Evolutionary conservation across 73 alveolate species (phyloP).

Genomic region (Stentor coeruleus): DNA sequence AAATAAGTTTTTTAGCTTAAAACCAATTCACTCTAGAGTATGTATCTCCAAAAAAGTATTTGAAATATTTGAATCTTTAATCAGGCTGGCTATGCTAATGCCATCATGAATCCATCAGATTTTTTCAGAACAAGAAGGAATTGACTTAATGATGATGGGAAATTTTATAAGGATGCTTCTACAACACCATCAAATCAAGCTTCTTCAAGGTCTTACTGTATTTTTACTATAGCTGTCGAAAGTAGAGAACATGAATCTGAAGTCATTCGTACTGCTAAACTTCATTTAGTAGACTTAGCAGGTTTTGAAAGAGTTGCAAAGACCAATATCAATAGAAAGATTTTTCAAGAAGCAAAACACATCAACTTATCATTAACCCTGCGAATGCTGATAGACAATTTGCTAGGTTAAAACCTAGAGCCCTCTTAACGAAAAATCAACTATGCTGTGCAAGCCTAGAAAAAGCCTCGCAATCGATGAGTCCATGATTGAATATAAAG

Average conservation of each 20-base stretch:
- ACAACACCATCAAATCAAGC: conserved; percentile 94
- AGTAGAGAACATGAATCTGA: conserved; percentile 40
- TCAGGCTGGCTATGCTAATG: too few species aligned
- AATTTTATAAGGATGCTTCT: conserved; percentile 79
- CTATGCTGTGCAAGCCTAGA: conserved; percentile 74
- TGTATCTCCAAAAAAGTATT: too few species aligned
- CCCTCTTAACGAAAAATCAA: conserved; percentile 79
- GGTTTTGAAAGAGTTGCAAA: conserved; percentile 80
- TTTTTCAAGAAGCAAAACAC: conserved; percentile 69
- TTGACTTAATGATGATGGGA: conserved; percentile 92
- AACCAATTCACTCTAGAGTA: too few species aligned
- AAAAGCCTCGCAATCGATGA: conserved; percentile 73
- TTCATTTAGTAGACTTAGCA: conserved; percentile 87
- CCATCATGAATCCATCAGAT: conserved; percentile 81
- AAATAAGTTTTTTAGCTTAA: too few species aligned
- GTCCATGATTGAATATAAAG: conserved; percentile 92
- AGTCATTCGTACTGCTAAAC: conserved; percentile 65
- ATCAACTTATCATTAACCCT: conserved; percentile 77
- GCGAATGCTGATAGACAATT: too few species aligned
- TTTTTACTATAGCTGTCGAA: conserved; percentile 80
- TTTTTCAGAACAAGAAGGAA: conserved; percentile 81
- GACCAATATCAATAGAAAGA: conserved; percentile 50
- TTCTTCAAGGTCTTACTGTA: conserved; percentile 89
- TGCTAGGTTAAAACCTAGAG: too few species aligned
- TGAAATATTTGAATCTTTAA: too few species aligned